Percentiles rank a stretch among this genome's conserved stretches.
These are phyloP conservation scores for Lyophyllum shimeji DNA, from an alignment of 768 basidiomycete genomes.

Conservation along the genomic window DNA sequence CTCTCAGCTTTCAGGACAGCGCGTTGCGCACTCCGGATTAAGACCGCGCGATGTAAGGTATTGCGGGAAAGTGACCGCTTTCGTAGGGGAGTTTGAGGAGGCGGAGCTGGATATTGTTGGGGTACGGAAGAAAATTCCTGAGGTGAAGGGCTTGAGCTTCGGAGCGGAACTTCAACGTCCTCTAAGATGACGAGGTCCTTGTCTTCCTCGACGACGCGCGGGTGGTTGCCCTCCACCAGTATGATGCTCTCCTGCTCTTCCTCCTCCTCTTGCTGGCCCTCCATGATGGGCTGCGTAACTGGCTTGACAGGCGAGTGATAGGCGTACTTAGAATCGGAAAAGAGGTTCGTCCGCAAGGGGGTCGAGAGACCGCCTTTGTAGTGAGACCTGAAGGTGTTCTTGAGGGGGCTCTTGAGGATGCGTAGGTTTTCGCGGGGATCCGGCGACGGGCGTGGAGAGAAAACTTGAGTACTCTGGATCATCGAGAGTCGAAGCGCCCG, in stretches of 20 bases:
- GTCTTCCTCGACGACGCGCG: slow-evolving; percentile 69
- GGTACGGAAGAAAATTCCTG: slow-evolving; percentile 16
- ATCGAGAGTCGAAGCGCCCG: slow-evolving; percentile 68
- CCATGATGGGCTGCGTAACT: not conserved
- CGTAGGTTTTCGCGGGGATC: slow-evolving; percentile 65
- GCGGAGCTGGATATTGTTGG: slow-evolving; percentile 12
- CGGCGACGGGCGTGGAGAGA: slow-evolving; percentile 60
- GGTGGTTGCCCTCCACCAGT: slow-evolving; percentile 64
- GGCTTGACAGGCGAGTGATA: slow-evolving; percentile 6
- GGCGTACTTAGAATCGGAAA: slow-evolving; percentile 1
- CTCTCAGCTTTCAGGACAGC: slow-evolving; percentile 51
- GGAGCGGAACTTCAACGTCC: slow-evolving; percentile 43
- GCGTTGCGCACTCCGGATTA: slow-evolving; percentile 69
- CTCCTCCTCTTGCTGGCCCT: slow-evolving; percentile 21
- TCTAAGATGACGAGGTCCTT: slow-evolving; percentile 72
- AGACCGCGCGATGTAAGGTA: slow-evolving; percentile 66
- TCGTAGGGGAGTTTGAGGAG: slow-evolving; percentile 35
- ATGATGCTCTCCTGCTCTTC: slow-evolving; percentile 50
- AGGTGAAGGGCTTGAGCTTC: slow-evolving; percentile 15
- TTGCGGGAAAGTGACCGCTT: slow-evolving; percentile 39
- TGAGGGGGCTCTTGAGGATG: slow-evolving; percentile 59
- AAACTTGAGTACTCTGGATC: slow-evolving; percentile 74
- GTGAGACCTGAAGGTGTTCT: slow-evolving; percentile 34
- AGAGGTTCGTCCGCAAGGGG: slow-evolving; percentile 9
- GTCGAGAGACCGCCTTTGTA: slow-evolving; percentile 14